phyloP scores from a whole-genome alignment of 202 grass and related monocot species.

The Digitaria exilis region DNA sequence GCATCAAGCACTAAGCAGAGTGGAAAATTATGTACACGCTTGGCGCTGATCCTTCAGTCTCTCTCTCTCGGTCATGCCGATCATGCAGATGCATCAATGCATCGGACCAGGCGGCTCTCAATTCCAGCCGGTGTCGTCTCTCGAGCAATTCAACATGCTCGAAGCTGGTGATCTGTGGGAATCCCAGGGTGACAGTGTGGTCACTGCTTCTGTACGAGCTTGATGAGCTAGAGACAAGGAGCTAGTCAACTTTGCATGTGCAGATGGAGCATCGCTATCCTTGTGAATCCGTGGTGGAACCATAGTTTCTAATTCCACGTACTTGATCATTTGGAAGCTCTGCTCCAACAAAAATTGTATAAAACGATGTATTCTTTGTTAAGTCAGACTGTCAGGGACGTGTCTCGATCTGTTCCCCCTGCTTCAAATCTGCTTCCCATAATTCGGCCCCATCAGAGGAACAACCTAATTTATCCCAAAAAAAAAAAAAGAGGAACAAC shows the following conservation, averaged over 20 bases:
- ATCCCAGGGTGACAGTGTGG: slow-evolving; percentile 29
- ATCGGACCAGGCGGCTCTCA: slow-evolving; percentile 33
- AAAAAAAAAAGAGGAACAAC: too few relatives aligned
- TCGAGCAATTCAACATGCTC: slow-evolving; percentile 37
- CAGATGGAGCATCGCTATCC: not conserved
- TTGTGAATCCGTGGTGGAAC: not conserved
- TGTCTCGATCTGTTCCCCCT: not conserved
- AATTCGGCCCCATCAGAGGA: slow-evolving; percentile 32
- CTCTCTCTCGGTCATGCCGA: not conserved
- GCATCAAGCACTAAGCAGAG: slow-evolving; percentile 24
- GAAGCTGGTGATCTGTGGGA: slow-evolving; percentile 32
- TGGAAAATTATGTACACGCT: not conserved
- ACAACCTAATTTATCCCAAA: too few relatives aligned
- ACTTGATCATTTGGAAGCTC: not conserved
- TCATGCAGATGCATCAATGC: not conserved
- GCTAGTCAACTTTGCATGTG: slow-evolving; percentile 45
- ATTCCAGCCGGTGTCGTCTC: slow-evolving; percentile 22
- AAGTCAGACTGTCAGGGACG: not conserved
- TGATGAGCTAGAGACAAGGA: slow-evolving; percentile 30
- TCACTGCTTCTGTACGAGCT: not conserved
- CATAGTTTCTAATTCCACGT: not conserved
- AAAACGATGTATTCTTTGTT: not conserved
- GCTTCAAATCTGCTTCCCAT: slow-evolving; percentile 6
- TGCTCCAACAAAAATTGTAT: not conserved
- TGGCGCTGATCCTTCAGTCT: not conserved